These are phyloP conservation scores for Amanita thiersii DNA, from an alignment of 768 basidiomycete genomes.

Conservation along the genomic window DNA sequence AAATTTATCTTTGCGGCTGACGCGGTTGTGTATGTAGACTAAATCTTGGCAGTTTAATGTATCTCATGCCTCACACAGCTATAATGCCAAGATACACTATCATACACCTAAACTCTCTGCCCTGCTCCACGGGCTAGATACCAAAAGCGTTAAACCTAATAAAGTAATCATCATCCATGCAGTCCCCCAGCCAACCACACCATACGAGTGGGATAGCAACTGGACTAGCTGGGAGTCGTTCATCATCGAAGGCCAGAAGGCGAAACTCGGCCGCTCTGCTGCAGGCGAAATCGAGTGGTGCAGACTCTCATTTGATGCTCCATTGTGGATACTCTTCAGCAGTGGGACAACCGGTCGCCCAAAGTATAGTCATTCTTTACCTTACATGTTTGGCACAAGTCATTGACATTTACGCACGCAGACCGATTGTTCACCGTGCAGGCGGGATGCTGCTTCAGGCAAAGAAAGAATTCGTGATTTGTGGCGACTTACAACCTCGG, in stretches of 20 bases:
- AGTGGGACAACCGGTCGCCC: slow-evolving; percentile 76
- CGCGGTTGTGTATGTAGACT: slow-evolving; percentile 48
- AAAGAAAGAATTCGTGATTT: slow-evolving; percentile 63
- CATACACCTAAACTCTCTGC: slow-evolving; percentile 57
- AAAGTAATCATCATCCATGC: slow-evolving; percentile 53
- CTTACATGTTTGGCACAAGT: slow-evolving; percentile 8
- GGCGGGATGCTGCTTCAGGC: slow-evolving; percentile 73
- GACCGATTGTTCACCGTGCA: slow-evolving; percentile 71
- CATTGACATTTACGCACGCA: slow-evolving; percentile 18
- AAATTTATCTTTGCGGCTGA: slow-evolving; percentile 68
- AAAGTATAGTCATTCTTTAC: slow-evolving; percentile 31
- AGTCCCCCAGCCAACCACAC: slow-evolving; percentile 24
- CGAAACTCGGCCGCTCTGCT: slow-evolving; percentile 37
- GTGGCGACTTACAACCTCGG: slow-evolving; percentile 53
- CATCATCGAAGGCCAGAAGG: slow-evolving; percentile 34
- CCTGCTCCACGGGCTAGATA: slow-evolving; percentile 44
- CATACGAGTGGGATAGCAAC: slow-evolving; percentile 30
- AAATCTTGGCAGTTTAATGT: slow-evolving; percentile 7
- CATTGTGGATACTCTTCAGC: slow-evolving; percentile 84
- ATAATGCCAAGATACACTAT: slow-evolving; percentile 63
- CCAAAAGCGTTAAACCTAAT: slow-evolving; percentile 26
- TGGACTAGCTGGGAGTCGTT: slow-evolving; percentile 54
- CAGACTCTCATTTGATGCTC: slow-evolving; percentile 59
- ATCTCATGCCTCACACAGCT: slow-evolving; percentile 29
- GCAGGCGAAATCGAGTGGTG: slow-evolving; percentile 59